Conservation (phyloP, 805 yeast species). For the Cyberlindnera maritima region DNA sequence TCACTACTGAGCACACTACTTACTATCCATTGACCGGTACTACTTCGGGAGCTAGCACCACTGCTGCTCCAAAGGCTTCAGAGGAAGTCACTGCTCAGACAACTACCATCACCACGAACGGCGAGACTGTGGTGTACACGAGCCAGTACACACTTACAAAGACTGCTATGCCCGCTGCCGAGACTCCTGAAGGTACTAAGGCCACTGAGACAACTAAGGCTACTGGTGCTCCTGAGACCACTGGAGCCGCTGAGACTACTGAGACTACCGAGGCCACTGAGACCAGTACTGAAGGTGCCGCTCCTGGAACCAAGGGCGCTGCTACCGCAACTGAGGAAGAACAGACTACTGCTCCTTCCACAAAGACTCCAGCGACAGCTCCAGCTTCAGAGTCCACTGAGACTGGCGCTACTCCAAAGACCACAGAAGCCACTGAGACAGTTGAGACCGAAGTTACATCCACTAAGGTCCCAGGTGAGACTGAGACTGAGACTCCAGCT, state of each 20-base stretch:
- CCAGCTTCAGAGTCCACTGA: not conserved
- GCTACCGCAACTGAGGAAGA: too few relatives aligned
- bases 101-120: too few relatives aligned
- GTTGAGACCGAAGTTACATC: not conserved
- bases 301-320: too few relatives aligned
- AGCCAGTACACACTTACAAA: not conserved
- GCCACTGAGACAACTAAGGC: not conserved
- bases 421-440: not conserved
- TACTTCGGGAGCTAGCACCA: not conserved
- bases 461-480: not conserved
- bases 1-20: slow-evolving; percentile 29
- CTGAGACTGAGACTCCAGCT: too few relatives aligned
- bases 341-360: too few relatives aligned
- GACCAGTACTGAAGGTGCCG: too few relatives aligned
- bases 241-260: not conserved
- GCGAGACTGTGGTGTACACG: not conserved
- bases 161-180: too few relatives aligned
- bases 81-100: too few relatives aligned
- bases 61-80: too few relatives aligned
- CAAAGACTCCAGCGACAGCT: not conserved
- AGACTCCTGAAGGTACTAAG: too few relatives aligned
- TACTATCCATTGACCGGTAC: slow-evolving; percentile 18
- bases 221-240: not conserved
- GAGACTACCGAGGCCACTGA: not conserved
- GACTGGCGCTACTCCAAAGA: not conserved